A percentile compares a stretch with the other conserved stretches of the same genome.
phyloP scores from a whole-genome alignment of 192 early-diverging fungal genomes.

The Coemansia furcata region DNA sequence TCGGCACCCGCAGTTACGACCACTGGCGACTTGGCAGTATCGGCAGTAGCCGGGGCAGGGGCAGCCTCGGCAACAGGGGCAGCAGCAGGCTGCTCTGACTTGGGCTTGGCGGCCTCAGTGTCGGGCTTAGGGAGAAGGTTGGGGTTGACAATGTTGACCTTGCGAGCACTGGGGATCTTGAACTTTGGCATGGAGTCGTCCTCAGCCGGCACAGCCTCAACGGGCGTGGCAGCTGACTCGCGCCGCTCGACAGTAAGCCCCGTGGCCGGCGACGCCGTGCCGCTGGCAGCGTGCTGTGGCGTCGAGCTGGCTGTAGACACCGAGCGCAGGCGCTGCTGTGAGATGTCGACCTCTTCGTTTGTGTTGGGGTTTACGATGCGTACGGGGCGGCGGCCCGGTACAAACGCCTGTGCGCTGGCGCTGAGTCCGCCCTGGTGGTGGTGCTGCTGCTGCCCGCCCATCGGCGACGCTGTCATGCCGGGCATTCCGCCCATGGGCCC shows the following conservation, averaged over 20 bases:
- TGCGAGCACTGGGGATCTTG: slow-evolving; percentile 40
- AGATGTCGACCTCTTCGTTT: slow-evolving; percentile 65
- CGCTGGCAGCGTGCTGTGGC: slow-evolving; percentile 37
- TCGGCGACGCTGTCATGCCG: slow-evolving; percentile 43
- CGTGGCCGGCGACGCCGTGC: slow-evolving; percentile 44
- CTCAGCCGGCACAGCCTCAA: slow-evolving; percentile 22
- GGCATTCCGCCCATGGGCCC: slow-evolving; percentile 35
- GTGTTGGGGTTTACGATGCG: slow-evolving; percentile 75
- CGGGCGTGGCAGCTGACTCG: slow-evolving; percentile 18
- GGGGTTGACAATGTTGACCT: slow-evolving; percentile 53
- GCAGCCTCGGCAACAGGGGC: not conserved
- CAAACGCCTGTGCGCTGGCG: slow-evolving; percentile 38
- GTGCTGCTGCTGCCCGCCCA: slow-evolving; percentile 38
- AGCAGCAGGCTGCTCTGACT: slow-evolving; percentile 14
- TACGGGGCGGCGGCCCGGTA: slow-evolving; percentile 53
- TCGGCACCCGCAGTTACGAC: slow-evolving; percentile 6
- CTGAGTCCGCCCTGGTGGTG: slow-evolving; percentile 9
- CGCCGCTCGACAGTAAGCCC: slow-evolving; percentile 24
- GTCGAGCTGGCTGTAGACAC: slow-evolving; percentile 39
- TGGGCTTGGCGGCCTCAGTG: slow-evolving; percentile 13
- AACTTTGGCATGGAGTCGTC: slow-evolving; percentile 41
- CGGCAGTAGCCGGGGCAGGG: not conserved
- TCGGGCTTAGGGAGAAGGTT: slow-evolving; percentile 20
- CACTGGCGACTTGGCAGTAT: slow-evolving; percentile 17
- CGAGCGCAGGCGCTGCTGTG: slow-evolving; percentile 43